Base-by-base conservation (phyloP, 1,284 basidiomycete species). In the Ustilago tritici region DNA sequence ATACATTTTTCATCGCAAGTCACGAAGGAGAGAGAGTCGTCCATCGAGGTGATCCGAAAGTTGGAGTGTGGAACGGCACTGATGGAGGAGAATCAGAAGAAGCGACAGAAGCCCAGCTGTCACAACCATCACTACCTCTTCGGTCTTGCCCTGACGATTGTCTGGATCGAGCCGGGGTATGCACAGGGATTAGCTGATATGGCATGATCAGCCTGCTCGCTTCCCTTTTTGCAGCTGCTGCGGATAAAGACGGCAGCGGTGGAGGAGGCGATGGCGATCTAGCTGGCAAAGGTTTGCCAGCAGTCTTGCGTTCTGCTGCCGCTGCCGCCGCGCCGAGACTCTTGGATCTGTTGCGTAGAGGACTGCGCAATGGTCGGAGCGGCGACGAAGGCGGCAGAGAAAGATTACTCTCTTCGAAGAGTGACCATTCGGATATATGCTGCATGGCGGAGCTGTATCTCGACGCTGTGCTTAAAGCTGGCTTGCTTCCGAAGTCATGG, bases 21-120 rank as follows among this genome's bases (percentile, higher is more conserved):
- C 23, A 66, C 14, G 58, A 62, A 14, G 55, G 31, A 23, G 72
- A 63, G 11, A 70, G 53, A 15, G 56, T 52, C 14, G 63, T 52
- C 66, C 66, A 69, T 19, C 49, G 61, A 10, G 17, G n/a, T 1
- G 67, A 60, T 10, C 67, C 72, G 28, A 70, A 70, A 2, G 72
- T 75, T 11, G 72, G 64, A 4, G 72, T 70, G 49, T 70, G 67
- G 46, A 75, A 70, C 6, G 67, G 62, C 7, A 67, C 57, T 4
- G 31, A 56, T 23, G 43, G 56, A 10, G 47, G 12, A 11, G 60
- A 66, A 38, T 46, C 28, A 14, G 43, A 47, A 0, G 67, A 70
- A 1, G 56, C 35, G 14, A 34, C 54, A 19, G 72, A 75, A 4
- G 56, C 54, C 35, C 52, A 57, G 61, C 72, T 70, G 34, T 70